phyloP scores from a whole-genome alignment of 1,284 basidiomycete genomes.

The Takashimella koratensis region DNA sequence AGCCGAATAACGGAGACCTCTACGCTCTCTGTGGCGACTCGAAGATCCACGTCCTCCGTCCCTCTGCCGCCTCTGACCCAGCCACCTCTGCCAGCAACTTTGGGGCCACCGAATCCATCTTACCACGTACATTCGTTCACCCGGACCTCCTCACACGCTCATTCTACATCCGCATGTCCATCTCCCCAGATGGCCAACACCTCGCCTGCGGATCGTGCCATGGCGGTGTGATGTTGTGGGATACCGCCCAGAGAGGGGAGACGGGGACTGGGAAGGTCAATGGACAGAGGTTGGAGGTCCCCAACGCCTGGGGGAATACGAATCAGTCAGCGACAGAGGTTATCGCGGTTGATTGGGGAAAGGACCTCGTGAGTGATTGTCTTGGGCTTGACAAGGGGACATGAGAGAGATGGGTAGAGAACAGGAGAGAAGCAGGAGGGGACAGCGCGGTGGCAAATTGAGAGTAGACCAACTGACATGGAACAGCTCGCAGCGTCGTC shows the following conservation, averaged over 20 bases:
- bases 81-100: conserved; percentile 1
- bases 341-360: conserved; percentile 45
- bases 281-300: conserved; percentile 14
- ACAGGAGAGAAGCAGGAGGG: too few species aligned
- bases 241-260: conserved; percentile 10
- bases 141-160: conserved; percentile 32
- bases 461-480: too few species aligned
- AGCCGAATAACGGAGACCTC: conserved; percentile 37
- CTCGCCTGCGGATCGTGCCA: conserved; percentile 37
- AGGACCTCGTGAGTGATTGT: conserved; percentile 39
- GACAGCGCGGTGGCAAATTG: too few species aligned
- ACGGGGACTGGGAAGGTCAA: conserved; percentile 7
- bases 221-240: conserved; percentile 46
- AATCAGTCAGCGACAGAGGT: conserved; percentile 24
- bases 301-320: neutral
- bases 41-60: conserved; percentile 38
- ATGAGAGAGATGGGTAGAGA: too few species aligned
- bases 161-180: conserved; percentile 44
- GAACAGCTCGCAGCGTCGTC: conserved; percentile 40
- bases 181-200: conserved; percentile 42
- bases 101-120: conserved; percentile 15
- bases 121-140: conserved; percentile 35
- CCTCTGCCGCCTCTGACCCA: conserved; percentile 16
- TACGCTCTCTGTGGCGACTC: conserved; percentile 40
- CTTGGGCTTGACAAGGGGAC: too few species aligned